Evolutionary conservation across 441 rosid genomes (phyloP).

Genomic region (Oxalis stricta): DNA sequence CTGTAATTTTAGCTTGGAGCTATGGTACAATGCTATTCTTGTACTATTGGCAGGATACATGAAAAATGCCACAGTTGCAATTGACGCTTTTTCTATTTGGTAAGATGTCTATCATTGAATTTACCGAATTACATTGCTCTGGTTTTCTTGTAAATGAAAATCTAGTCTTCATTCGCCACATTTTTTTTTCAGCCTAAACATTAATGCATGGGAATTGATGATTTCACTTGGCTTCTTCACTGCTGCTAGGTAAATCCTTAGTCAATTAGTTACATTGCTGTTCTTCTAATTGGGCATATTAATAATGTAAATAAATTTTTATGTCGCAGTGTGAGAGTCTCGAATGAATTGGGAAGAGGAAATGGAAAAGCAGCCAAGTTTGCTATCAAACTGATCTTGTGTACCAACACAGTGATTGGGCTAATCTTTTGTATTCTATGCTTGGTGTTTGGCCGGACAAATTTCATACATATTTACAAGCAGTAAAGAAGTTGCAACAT

Average conservation of each 20-base stretch:
- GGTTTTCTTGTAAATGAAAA: not conserved
- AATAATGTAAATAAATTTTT: not conserved
- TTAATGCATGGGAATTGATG: slow-evolving; percentile 32
- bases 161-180: not conserved
- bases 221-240: slow-evolving; percentile 51
- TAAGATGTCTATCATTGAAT: slow-evolving; percentile 5
- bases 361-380: slow-evolving; percentile 36
- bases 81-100: slow-evolving; percentile 55
- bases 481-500: slow-evolving; percentile 24
- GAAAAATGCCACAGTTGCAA: slow-evolving; percentile 29
- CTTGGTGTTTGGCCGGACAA: slow-evolving; percentile 21
- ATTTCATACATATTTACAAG: slow-evolving; percentile 34
- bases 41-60: slow-evolving; percentile 41
- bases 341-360: slow-evolving; percentile 67
- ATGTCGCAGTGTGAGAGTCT: slow-evolving; percentile 41
- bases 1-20: slow-evolving; percentile 38
- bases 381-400: slow-evolving; percentile 32
- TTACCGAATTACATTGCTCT: not conserved
- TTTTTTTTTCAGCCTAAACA: slow-evolving; percentile 32
- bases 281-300: not conserved
- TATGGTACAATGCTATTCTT: slow-evolving; percentile 45
- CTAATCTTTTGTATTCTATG: slow-evolving; percentile 27
- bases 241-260: slow-evolving; percentile 30
- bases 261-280: no score
- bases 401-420: slow-evolving; percentile 26